phyloP scores from a whole-genome alignment of 495 filamentous ascomycete species.

The Astrothelium subdiscretum region DNA sequence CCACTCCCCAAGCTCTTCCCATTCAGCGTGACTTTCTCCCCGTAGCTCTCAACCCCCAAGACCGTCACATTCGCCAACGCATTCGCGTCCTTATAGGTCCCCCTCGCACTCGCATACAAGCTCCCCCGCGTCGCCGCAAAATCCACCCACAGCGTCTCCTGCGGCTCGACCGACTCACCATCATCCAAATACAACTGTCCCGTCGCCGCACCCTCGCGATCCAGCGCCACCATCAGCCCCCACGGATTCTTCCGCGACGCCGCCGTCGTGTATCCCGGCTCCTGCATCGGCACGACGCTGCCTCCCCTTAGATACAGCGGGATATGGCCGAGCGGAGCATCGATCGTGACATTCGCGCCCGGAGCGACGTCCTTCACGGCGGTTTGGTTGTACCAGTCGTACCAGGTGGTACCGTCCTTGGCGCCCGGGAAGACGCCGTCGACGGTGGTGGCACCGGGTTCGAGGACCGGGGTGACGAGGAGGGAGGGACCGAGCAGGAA shows the following conservation, averaged over 20 bases:
- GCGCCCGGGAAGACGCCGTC: conserved; percentile 69
- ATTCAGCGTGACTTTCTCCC: conserved; percentile 17
- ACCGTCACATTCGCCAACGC: conserved; percentile 22
- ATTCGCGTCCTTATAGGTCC: conserved; percentile 16
- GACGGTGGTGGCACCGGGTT: conserved; percentile 51
- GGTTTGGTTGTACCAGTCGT: conserved; percentile 67
- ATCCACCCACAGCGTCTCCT: conserved; percentile 31
- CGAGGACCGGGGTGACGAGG: conserved; percentile 62
- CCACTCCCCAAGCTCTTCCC: conserved; percentile 9
- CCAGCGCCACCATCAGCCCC: conserved; percentile 55
- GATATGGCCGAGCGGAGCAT: conserved; percentile 67
- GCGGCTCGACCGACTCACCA: conserved; percentile 45
- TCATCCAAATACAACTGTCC: conserved; percentile 76
- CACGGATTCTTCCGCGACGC: conserved; percentile 57
- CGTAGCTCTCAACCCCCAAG: conserved; percentile 14
- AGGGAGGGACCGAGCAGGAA: conserved; percentile 65
- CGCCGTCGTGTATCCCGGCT: conserved; percentile 56
- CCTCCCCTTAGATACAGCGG: conserved; percentile 68
- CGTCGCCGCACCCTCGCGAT: conserved; percentile 41
- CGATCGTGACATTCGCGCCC: conserved; percentile 59
- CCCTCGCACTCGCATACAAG: conserved; percentile 14
- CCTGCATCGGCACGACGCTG: conserved; percentile 58
- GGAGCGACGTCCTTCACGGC: conserved; percentile 40
- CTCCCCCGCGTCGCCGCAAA: conserved; percentile 14
- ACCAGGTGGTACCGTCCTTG: conserved; percentile 54